Percentiles rank a stretch among this genome's conserved stretches.
Conservation (phyloP, 139 green algal genomes). For the Asterochloris sp. region DNA sequence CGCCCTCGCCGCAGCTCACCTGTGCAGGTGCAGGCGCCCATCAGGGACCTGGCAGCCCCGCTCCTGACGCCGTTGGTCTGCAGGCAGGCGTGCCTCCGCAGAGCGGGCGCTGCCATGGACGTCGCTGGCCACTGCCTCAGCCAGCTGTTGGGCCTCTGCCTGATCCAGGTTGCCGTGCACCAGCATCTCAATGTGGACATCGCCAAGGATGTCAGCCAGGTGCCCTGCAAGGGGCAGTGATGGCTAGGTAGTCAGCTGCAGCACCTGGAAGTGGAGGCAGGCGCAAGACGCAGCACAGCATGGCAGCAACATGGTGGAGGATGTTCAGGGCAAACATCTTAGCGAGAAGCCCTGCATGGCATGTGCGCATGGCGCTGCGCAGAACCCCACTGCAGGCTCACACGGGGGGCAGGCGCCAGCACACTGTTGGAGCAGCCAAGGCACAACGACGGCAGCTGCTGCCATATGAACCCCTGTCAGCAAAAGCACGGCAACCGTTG, state of each 20-base stretch:
- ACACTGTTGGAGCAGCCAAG: too few relatives aligned
- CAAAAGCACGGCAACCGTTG: neutral
- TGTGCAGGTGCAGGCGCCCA: too few relatives aligned
- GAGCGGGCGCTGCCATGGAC: neutral
- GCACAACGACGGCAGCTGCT: too few relatives aligned
- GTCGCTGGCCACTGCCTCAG: neutral
- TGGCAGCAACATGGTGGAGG: neutral
- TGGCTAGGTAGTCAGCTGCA: neutral
- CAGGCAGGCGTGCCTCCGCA: too few relatives aligned
- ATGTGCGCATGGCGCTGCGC: too few relatives aligned
- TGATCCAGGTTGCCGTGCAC: constrained; percentile 77
- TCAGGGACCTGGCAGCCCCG: too few relatives aligned
- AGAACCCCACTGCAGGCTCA: too few relatives aligned
- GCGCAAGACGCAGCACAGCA: neutral
- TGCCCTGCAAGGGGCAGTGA: neutral
- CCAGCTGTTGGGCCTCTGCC: constrained; percentile 35
- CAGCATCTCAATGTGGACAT: constrained; percentile 71
- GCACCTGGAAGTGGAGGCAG: neutral
- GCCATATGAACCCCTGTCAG: neutral
- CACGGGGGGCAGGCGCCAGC: too few relatives aligned
- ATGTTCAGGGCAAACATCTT: too few relatives aligned
- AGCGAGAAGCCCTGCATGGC: too few relatives aligned
- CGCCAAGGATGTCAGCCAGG: constrained; percentile 39
- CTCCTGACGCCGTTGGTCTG: too few relatives aligned
- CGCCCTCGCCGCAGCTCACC: too few relatives aligned